Evolutionary conservation across 306 rosid genomes (phyloP), one percentile per base, ranked within the genome.

Genomic region (Prunus padus): DNA sequence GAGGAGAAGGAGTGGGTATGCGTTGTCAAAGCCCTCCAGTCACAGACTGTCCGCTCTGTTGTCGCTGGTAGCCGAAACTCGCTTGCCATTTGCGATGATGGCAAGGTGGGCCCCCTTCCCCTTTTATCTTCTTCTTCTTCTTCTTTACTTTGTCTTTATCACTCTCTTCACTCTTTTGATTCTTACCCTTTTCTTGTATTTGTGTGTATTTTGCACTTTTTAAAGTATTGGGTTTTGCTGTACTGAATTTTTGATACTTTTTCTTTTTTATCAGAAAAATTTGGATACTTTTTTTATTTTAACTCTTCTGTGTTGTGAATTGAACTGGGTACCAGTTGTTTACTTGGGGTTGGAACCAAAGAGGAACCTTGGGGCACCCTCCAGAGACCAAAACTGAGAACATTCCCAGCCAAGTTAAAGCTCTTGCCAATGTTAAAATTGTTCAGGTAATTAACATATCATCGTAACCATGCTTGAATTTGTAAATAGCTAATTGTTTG

Each of bases 261-360:
- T 4, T 46, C 13, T 51, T 18, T 7, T n/a, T n/a, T n/a, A n/a
- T n/a, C n/a, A n/a, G n/a, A n/a, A 1, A 50, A 50, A 9, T 16
- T 50, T 51, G 22, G 7, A 1, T 25, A 0, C 47, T 31, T 47
- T 2, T 20, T 31, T 46, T 13, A 3, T 13, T 46, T 14, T 46
- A 46, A 33, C 6, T 37, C n/a, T 37, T 46, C 15, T 57, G 37
- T 59, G 67, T 30, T 50, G 23, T 44, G 65, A 12, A 59, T 62
- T 40, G 51, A 10, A 25, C 3, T 75, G 65, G 68, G 76, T 42
- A 50, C 10, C 68, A 96, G 98, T 67, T 96, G 87, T 96, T 96
- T 85, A 96, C 99, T 40, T 92, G 99, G 99, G 99, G 99, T 6
- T 96, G 99, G 99, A 96, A 96, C 77, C 99, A 96, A 81, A 92